Conservation (phyloP, 371 early-diverging fungal genomes). For the Vairimorpha apis region DNA sequence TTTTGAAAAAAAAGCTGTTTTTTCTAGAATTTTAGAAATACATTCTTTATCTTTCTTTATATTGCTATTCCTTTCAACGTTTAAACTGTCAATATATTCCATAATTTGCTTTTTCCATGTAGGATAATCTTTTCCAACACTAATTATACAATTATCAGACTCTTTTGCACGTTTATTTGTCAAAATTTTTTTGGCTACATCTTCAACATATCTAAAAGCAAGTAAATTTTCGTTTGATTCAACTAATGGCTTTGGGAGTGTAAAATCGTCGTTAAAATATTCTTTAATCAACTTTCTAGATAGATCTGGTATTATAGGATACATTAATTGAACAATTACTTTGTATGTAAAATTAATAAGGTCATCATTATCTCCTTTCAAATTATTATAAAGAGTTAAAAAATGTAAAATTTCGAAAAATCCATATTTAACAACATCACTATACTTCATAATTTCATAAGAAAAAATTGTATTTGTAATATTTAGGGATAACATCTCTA, state of each 20-base stretch:
- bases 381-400: slow-evolving; percentile 66
- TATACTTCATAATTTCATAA: slow-evolving; percentile 74
- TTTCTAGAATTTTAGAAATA: neutral
- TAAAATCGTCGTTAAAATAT: slow-evolving; percentile 39
- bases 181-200: slow-evolving; percentile 18
- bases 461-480: slow-evolving; percentile 67
- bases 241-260: slow-evolving; percentile 13
- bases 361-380: slow-evolving; percentile 24
- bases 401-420: slow-evolving; percentile 82
- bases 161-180: slow-evolving; percentile 8
- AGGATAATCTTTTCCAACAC: slow-evolving; percentile 26
- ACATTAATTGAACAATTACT: slow-evolving; percentile 31
- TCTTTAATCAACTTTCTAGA: slow-evolving; percentile 31
- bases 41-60: slow-evolving; percentile 10
- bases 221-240: slow-evolving; percentile 2
- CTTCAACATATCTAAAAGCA: slow-evolving; percentile 36
- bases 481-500: slow-evolving; percentile 41
- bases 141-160: slow-evolving; percentile 29
- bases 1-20: slow-evolving; percentile 2
- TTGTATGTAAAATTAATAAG: slow-evolving; percentile 32
- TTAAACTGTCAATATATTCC: slow-evolving; percentile 23
- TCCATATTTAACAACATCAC: slow-evolving; percentile 84
- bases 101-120: slow-evolving; percentile 53
- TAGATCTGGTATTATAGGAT: slow-evolving; percentile 53
- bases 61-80: neutral